Percentiles rank a stretch among this genome's conserved stretches.
Evolutionary conservation across 768 basidiomycete species (phyloP).

Genomic region (Phanerodontia chrysosporium): DNA sequence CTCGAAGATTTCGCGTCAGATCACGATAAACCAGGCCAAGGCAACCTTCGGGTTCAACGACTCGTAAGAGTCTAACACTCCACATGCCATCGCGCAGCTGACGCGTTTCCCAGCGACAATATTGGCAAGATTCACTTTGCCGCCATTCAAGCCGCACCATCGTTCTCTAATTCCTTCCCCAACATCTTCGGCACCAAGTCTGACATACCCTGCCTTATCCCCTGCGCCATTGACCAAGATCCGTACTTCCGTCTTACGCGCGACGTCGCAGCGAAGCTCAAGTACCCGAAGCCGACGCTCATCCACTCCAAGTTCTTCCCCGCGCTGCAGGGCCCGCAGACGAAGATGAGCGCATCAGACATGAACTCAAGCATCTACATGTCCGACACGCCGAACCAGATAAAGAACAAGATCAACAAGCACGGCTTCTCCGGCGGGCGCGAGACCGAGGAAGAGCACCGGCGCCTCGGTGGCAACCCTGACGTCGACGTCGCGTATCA

Average conservation of each 20-base stretch:
- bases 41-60: conserved; percentile 97
- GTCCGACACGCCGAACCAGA: conserved; percentile 88
- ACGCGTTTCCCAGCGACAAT: conserved; percentile 68
- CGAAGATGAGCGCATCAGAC: conserved; percentile 98
- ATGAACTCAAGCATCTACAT: conserved; percentile 92
- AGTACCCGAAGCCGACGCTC: conserved; percentile 91
- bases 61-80: conserved; percentile 58
- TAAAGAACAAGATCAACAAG: conserved; percentile 95
- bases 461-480: conserved; percentile 81
- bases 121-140: conserved; percentile 98
- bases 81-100: background rate
- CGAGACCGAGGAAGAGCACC: conserved; percentile 95
- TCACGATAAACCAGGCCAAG: conserved; percentile 90
- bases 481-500: conserved; percentile 96
- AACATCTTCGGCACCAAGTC: conserved; percentile 86
- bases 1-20: conserved; percentile 86
- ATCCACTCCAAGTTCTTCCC: conserved; percentile 98
- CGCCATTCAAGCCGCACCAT: conserved; percentile 91
- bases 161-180: conserved; percentile 97
- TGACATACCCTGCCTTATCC: conserved; percentile 90
- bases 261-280: conserved; percentile 90
- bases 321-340: conserved; percentile 94
- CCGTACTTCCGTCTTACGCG: conserved; percentile 97
- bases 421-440: conserved; percentile 95
- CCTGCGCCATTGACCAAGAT: conserved; percentile 97